phyloP scores from a whole-genome alignment of 164 flowering plant species.

The Macadamia tetraphylla region DNA sequence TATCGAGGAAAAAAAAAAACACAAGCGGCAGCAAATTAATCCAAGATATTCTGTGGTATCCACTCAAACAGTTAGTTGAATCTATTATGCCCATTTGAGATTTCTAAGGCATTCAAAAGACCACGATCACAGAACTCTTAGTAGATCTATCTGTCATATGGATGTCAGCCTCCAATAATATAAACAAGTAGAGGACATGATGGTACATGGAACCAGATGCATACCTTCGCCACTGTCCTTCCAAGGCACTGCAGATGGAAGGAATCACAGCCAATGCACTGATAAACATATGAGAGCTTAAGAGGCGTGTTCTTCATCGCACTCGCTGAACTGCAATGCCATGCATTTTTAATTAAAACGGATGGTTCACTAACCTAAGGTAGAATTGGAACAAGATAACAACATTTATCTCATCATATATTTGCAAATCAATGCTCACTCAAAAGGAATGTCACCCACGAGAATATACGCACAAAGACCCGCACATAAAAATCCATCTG shows the following conservation, averaged over 20 bases:
- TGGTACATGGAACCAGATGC: constrained; percentile 3
- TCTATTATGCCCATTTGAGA: too few relatives aligned
- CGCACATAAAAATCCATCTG: constrained; percentile 96
- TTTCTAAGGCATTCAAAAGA: too few relatives aligned
- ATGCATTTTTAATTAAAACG: constrained; percentile 6
- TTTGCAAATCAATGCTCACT: constrained; percentile 3
- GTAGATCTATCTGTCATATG: too few relatives aligned
- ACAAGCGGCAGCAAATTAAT: too few relatives aligned
- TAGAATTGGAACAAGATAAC: background rate
- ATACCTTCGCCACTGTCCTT: constrained; percentile 83
- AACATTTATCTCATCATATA: background rate
- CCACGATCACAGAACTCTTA: too few relatives aligned
- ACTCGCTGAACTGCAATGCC: constrained; percentile 78
- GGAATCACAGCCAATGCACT: constrained; percentile 95
- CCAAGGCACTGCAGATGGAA: constrained; percentile 93
- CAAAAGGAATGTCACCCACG: constrained; percentile 42
- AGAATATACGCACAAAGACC: constrained; percentile 91
- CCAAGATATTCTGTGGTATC: too few relatives aligned
- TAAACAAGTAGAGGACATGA: background rate
- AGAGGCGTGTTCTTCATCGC: constrained; percentile 97
- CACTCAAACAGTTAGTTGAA: too few relatives aligned
- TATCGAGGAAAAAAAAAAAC: too few relatives aligned
- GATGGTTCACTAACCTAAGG: background rate
- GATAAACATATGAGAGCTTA: constrained; percentile 97
- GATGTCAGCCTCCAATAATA: background rate